phyloP scores from a whole-genome alignment of 345 rosid species.

The Anacardium occidentale region DNA sequence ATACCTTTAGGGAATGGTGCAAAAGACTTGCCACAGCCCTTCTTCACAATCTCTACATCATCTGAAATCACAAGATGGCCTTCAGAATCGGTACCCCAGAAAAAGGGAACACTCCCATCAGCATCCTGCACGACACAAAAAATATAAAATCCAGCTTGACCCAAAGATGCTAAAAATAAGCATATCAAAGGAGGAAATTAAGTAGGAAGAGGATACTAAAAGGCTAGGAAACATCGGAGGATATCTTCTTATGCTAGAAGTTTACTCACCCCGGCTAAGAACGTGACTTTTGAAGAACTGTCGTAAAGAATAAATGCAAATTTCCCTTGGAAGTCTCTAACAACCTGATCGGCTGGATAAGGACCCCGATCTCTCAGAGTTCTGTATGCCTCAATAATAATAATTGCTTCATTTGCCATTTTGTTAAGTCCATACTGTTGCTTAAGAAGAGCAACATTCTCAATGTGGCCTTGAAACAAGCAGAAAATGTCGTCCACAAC shows the following conservation, averaged over 20 bases:
- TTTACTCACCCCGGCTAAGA: constrained; percentile 71
- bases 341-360: constrained; percentile 91
- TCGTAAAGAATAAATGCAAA: constrained; percentile 78
- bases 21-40: constrained; percentile 89
- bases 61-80: constrained; percentile 76
- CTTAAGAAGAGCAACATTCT: constrained; percentile 75
- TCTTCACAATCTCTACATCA: constrained; percentile 62
- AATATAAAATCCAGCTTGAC: background rate
- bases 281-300: constrained; percentile 52
- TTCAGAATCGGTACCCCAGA: constrained; percentile 88
- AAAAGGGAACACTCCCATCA: constrained; percentile 82
- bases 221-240: background rate
- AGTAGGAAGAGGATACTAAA: background rate
- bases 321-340: constrained; percentile 76
- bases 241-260: background rate
- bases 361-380: constrained; percentile 96
- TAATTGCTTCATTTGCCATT: constrained; percentile 82
- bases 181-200: background rate
- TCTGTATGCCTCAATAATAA: constrained; percentile 86
- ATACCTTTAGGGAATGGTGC: constrained; percentile 96
- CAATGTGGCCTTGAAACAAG: constrained; percentile 89
- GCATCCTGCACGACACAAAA: constrained; percentile 55
- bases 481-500: constrained; percentile 96
- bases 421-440: constrained; percentile 93
- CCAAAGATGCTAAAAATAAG: background rate